phyloP scores from a whole-genome alignment of 192 early-diverging fungal species.

The Rhizophagus sp. region DNA sequence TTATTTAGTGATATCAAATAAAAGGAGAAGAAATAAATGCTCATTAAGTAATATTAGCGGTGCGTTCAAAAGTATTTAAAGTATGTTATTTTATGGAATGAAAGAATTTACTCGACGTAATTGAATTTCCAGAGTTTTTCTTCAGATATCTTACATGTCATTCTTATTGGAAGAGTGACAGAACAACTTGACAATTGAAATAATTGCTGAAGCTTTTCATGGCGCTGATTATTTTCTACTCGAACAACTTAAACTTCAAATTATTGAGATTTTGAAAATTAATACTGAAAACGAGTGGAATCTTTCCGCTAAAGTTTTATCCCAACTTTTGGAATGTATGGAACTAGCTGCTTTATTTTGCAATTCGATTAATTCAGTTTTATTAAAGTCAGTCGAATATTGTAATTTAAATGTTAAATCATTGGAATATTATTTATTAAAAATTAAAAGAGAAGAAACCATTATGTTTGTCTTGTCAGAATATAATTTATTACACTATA shows the following conservation, averaged over 20 bases:
- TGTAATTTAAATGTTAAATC: background rate
- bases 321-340: background rate
- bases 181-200: background rate
- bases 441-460: background rate
- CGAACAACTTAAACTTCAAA: background rate
- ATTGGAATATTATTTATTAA: background rate
- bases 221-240: background rate
- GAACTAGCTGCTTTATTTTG: background rate
- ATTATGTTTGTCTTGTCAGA: background rate
- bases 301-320: background rate
- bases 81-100: background rate
- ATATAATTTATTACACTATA: slow-evolving; percentile 3
- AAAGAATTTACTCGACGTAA: background rate
- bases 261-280: background rate
- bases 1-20: background rate
- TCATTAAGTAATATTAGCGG: background rate
- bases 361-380: background rate
- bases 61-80: too few relatives aligned
- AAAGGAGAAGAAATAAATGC: background rate
- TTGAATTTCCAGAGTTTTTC: background rate
- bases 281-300: background rate
- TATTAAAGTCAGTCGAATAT: background rate
- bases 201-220: background rate
- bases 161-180: background rate
- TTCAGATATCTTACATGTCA: background rate